Conservation (phyloP, 2,329 filamentous ascomycete genomes). For the Coniochaeta pulveracea region DNA sequence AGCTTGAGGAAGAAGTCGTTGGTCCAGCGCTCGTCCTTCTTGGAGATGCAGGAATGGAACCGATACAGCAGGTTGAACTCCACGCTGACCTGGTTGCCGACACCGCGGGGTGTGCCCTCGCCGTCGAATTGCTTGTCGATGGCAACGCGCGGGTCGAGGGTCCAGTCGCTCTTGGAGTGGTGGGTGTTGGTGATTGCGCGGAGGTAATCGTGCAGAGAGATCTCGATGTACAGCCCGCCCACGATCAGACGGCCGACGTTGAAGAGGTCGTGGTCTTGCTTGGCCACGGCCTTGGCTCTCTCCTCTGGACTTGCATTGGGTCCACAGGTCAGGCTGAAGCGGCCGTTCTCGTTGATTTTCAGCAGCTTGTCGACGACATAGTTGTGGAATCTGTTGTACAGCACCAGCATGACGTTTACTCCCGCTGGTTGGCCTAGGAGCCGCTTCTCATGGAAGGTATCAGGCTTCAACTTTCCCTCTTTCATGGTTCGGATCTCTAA, state of each 20-base stretch:
- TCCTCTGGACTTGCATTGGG: conserved; percentile 11
- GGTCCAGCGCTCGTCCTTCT: conserved; percentile 51
- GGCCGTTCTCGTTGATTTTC: conserved; percentile 54
- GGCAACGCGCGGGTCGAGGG: conserved; percentile 50
- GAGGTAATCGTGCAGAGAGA: conserved; percentile 47
- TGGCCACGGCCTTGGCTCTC: conserved; percentile 21
- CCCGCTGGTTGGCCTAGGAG: conserved; percentile 57
- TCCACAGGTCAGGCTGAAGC: conserved; percentile 36
- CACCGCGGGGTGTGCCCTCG: conserved; percentile 38
- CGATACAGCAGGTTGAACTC: conserved; percentile 60
- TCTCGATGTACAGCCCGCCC: conserved; percentile 44
- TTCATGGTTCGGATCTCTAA: conserved; percentile 49
- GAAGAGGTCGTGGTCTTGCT: conserved; percentile 41
- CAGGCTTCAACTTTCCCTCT: conserved; percentile 59
- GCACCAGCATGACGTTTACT: conserved; percentile 54
- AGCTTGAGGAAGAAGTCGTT: conserved; percentile 38
- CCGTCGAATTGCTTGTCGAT: conserved; percentile 34
- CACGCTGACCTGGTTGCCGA: conserved; percentile 56
- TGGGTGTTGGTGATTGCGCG: conserved; percentile 50
- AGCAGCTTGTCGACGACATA: conserved; percentile 50
- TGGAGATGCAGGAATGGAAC: conserved; percentile 51
- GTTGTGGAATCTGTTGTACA: conserved; percentile 63
- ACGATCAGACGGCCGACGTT: conserved; percentile 43
- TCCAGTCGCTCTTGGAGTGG: conserved; percentile 46
- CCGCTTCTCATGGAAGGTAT: conserved; percentile 57